These are phyloP conservation scores for Cyclanthera cordifolia DNA, from an alignment of 306 rosid species.

Conservation along the genomic window DNA sequence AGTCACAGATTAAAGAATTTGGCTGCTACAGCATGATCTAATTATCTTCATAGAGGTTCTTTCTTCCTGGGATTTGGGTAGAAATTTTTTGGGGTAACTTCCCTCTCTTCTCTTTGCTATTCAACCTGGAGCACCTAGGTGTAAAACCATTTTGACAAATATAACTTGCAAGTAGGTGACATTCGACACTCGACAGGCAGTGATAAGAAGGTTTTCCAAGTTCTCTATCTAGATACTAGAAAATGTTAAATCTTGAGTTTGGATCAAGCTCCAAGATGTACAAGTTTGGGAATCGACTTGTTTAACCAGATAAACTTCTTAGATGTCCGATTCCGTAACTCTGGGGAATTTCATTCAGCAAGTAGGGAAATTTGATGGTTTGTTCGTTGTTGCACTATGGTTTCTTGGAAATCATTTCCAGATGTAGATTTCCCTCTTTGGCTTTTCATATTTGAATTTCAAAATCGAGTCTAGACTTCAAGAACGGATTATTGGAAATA, in stretches of 20 bases:
- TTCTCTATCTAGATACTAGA: not conserved
- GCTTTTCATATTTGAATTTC: not conserved
- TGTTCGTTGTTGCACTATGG: not conserved
- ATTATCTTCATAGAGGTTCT: not conserved
- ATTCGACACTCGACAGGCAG: too few relatives aligned
- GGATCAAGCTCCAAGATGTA: constrained; percentile 1
- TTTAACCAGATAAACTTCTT: not conserved
- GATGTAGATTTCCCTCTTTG: not conserved
- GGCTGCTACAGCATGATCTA: not conserved
- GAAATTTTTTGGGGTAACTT: not conserved
- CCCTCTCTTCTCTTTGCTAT: not conserved
- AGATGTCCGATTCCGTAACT: not conserved
- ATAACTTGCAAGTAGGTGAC: not conserved
- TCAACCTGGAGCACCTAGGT: not conserved
- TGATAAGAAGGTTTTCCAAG: not conserved
- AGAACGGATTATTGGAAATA: not conserved
- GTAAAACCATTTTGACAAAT: not conserved
- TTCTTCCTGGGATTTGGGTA: not conserved
- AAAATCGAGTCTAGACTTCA: not conserved
- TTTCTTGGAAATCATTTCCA: not conserved
- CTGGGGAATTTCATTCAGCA: not conserved
- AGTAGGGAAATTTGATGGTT: constrained; percentile 1
- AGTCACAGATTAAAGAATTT: not conserved
- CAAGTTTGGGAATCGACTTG: not conserved
- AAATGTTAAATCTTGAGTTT: not conserved